Base-by-base conservation (phyloP, 163 green algal species). In the Volvox carteri region DNA sequence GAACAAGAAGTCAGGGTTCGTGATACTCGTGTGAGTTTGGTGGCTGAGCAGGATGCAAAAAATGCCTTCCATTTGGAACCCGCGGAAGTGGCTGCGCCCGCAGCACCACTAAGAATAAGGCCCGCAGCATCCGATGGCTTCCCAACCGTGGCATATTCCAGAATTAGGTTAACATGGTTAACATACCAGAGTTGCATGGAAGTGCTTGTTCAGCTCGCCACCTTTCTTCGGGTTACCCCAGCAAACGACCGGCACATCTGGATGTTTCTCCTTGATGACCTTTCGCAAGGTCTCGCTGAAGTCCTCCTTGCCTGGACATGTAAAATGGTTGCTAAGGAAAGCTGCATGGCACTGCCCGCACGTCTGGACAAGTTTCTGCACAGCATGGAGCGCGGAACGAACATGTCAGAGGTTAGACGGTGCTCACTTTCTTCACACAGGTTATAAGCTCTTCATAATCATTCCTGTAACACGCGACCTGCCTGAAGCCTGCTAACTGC, bases 261-360 rank as follows among this genome's bases (percentile, higher is more conserved):
- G 70, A 50, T 91, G 62, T 56, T 89, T 91, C 58, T 91, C 87
- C 65, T 84, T 83, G 7, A 91, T 56, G 12, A 91, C 67, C 72
- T 89, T 91, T 2, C 81, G 80, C 25, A 91, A 56, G 28, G 81
- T 84, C 30, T 91, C 87, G 77, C 56, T 76, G 60, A 91, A 91
- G 52, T 91, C 87, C 79, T 91, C 87, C 52, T 91, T 91, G 54
- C 87, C 87, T 5, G 70, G 80, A 8, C 44, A 37, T n/a, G 87
- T 91, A 44, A 91, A 91, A 52, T 91, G 78, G 72, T 91, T 48
- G 44, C 41, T 56, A 14, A 91, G 68, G 25, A 91, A 50, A 4
- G 87, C 87, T 4, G 79, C 87, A n/a, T 91, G 84, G 72, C 84
- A 89, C 1, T 68, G 41, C 3, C 84, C 84, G 28, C 84, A 89